Percentiles rank a stretch among this genome's conserved stretches.
Evolutionary conservation across 345 rosid species (phyloP).

Genomic region (Alliaria petiolata): DNA sequence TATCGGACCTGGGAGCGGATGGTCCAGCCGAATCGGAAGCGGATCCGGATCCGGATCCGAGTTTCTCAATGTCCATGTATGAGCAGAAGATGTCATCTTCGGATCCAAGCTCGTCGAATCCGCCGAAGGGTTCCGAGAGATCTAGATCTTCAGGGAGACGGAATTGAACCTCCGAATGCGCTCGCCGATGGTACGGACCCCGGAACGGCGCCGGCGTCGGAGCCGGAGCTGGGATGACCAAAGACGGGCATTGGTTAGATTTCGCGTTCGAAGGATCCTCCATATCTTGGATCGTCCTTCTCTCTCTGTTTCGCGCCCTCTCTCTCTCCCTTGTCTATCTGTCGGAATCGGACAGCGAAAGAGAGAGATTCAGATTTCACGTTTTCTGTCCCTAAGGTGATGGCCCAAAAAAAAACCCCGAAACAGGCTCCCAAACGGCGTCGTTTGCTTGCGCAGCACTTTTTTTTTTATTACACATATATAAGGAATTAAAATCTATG

Average conservation of each 20-base stretch:
- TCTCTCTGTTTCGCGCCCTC: constrained; percentile 16
- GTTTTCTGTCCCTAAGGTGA: constrained; percentile 18
- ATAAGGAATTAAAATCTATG: not conserved
- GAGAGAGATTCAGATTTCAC: constrained; percentile 33
- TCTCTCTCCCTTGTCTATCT: constrained; percentile 10
- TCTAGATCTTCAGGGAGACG: constrained; percentile 74
- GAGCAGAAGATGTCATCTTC: constrained; percentile 76
- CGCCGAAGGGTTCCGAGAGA: constrained; percentile 53
- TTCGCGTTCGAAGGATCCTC: constrained; percentile 37
- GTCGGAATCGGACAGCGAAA: constrained; percentile 30
- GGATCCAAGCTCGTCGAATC: constrained; percentile 63
- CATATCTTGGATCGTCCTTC: constrained; percentile 27
- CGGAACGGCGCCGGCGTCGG: constrained; percentile 31
- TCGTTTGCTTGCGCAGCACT: not conserved
- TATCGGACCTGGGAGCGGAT: constrained; percentile 34
- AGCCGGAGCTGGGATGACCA: constrained; percentile 12
- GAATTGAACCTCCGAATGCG: constrained; percentile 78
- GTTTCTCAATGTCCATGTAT: constrained; percentile 80
- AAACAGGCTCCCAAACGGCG: not conserved
- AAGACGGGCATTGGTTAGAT: constrained; percentile 20
- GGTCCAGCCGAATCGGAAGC: constrained; percentile 41
- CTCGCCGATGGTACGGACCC: constrained; percentile 64
- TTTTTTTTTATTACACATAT: too few species aligned
- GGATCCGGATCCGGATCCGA: constrained; percentile 56
- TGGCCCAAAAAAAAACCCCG: not conserved